A percentile compares a stretch with the other conserved stretches of the same genome.
These are phyloP conservation scores for Penicillium sp. DNA, from an alignment of 2,329 filamentous ascomycete genomes.

Conservation along the genomic window DNA sequence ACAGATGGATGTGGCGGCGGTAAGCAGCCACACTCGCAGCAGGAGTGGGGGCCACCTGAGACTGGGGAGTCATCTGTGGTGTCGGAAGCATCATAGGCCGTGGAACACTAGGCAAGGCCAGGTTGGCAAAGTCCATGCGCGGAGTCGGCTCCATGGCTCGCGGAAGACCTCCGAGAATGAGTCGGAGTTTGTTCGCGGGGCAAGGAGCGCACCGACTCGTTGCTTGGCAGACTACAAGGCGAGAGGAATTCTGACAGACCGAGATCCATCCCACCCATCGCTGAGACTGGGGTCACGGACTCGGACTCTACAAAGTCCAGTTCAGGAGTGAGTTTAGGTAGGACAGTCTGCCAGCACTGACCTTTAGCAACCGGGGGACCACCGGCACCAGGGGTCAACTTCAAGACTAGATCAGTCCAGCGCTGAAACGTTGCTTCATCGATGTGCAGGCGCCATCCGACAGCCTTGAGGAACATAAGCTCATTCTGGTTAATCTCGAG, in stretches of 20 bases:
- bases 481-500: constrained; percentile 97
- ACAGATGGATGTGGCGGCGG: constrained; percentile 57
- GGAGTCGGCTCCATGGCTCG: constrained; percentile 53
- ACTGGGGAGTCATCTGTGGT: constrained; percentile 61
- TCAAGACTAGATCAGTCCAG: constrained; percentile 90
- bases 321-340: constrained; percentile 57
- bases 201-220: constrained; percentile 21
- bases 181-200: constrained; percentile 31
- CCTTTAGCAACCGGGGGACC: constrained; percentile 37
- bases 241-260: constrained; percentile 31
- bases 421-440: constrained; percentile 82
- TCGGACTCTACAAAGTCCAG: constrained; percentile 49
- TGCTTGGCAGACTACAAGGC: constrained; percentile 24
- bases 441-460: constrained; percentile 94
- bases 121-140: constrained; percentile 38
- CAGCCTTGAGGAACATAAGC: constrained; percentile 81
- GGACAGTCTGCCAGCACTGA: constrained; percentile 47
- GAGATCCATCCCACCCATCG: constrained; percentile 27
- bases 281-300: constrained; percentile 30
- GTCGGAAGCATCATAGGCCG: constrained; percentile 59
- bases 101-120: constrained; percentile 53
- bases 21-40: constrained; percentile 56
- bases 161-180: constrained; percentile 36
- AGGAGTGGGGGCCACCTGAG: constrained; percentile 56
- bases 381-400: constrained; percentile 65